phyloP scores from a whole-genome alignment of 1,284 basidiomycete species.

The Fistulinella cinereoalba region DNA sequence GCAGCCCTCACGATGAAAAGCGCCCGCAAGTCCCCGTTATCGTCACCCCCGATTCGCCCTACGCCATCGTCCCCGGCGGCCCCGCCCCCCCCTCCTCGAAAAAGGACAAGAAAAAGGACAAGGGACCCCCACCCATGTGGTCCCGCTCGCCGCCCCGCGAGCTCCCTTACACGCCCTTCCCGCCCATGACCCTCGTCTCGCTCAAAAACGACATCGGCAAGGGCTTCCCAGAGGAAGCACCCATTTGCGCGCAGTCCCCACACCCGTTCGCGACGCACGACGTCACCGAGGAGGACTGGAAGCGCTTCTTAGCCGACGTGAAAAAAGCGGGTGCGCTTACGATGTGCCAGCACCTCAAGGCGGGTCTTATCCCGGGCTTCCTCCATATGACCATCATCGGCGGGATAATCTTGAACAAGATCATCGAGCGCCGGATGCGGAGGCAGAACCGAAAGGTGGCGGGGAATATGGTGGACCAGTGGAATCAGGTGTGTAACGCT shows the following conservation, averaged over 20 bases:
- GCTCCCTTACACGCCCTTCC: conserved; percentile 24
- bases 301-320: conserved; percentile 30
- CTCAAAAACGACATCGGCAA: conserved; percentile 16
- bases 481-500: conserved; percentile 28
- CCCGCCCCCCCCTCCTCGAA: no score
- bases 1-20: no score
- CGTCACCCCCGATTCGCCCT: no score
- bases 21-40: conserved; percentile 12
- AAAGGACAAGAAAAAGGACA: no score
- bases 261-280: conserved; percentile 34
- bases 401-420: conserved; percentile 23
- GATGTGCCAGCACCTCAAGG: conserved; percentile 28
- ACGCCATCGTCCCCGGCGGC: no score
- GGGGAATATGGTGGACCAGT: conserved; percentile 32
- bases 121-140: conserved; percentile 28
- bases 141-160: conserved; percentile 15
- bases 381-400: conserved; percentile 19
- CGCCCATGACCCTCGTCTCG: conserved; percentile 31
- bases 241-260: conserved; percentile 21
- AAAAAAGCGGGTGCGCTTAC: conserved; percentile 27
- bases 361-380: conserved; percentile 26
- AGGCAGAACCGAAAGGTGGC: conserved; percentile 26
- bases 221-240: conserved; percentile 32
- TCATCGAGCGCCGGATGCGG: no score
- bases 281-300: conserved; percentile 33